Evolutionary conservation across 2,329 filamentous ascomycete genomes (phyloP).

Genomic region (Monilinia fructicola): DNA sequence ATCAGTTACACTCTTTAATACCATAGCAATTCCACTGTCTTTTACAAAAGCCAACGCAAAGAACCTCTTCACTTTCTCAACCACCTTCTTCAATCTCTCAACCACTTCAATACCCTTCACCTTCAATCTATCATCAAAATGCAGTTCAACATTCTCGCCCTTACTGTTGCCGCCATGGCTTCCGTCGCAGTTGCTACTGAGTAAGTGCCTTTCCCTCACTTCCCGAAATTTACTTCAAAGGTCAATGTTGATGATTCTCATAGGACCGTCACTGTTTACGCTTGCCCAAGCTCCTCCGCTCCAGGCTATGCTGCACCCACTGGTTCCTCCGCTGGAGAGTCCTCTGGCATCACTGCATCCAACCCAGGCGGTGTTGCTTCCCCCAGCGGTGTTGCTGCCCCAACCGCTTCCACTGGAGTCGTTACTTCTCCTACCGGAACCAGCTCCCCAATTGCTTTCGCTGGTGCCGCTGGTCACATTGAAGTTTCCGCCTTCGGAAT

Average conservation of each 20-base stretch:
- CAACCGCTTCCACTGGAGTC: conserved; percentile 33
- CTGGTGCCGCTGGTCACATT: conserved; percentile 37
- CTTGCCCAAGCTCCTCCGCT: conserved; percentile 28
- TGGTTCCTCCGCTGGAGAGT: conserved; percentile 10
- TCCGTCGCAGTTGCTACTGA: conserved; percentile 33
- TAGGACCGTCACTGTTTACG: conserved; percentile 39
- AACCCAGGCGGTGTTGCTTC: background rate
- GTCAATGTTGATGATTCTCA: conserved; percentile 22
- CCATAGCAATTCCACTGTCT: conserved; percentile 30
- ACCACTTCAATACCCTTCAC: conserved; percentile 11
- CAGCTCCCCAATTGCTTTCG: conserved; percentile 37
- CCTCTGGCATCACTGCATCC: conserved; percentile 19
- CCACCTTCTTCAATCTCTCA: conserved; percentile 27
- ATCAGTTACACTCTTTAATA: conserved; percentile 39
- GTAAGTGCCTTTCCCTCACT: conserved; percentile 25
- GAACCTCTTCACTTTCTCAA: conserved; percentile 4
- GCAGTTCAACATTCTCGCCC: conserved; percentile 39
- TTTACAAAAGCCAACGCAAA: conserved; percentile 12
- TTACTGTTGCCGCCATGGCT: conserved; percentile 38
- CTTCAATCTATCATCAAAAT: conserved; percentile 39
- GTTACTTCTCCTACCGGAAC: conserved; percentile 30
- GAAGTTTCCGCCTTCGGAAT: conserved; percentile 38
- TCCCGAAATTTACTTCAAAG: background rate
- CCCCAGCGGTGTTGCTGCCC: conserved; percentile 23
- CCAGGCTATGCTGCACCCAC: conserved; percentile 31